Evolutionary conservation across 2,329 filamentous ascomycete genomes (phyloP).

Genomic region (Colletotrichum camelliae): DNA sequence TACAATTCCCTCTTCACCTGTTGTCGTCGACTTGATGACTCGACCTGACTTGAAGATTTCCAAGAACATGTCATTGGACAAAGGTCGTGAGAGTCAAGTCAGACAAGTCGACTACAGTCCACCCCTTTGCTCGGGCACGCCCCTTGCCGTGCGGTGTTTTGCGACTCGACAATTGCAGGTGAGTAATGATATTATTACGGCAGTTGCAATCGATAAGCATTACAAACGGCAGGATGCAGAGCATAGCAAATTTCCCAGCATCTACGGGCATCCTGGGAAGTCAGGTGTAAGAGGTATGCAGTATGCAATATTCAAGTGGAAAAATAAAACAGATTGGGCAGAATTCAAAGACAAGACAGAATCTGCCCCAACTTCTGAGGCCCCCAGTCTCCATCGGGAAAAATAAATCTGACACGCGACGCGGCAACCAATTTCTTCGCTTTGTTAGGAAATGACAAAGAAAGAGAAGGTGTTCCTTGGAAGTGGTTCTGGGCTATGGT

Average conservation of each 20-base stretch:
- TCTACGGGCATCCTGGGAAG: conserved; percentile 9
- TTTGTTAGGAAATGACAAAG: not conserved
- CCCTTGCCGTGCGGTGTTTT: not conserved
- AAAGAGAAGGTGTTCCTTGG: not conserved
- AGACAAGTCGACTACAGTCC: not conserved
- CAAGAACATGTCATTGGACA: not conserved
- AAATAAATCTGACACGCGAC: conserved; percentile 17
- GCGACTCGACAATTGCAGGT: not conserved
- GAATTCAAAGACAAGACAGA: not conserved
- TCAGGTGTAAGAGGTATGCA: not conserved
- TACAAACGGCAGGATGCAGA: not conserved
- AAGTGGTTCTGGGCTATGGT: not conserved
- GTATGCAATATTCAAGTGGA: not conserved
- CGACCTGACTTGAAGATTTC: not conserved
- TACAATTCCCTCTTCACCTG: not conserved
- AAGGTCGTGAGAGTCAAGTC: not conserved
- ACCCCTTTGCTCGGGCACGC: not conserved
- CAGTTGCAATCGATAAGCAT: not conserved
- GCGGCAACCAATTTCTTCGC: not conserved
- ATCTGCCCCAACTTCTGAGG: not conserved
- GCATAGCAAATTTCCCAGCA: conserved; percentile 11
- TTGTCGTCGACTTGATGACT: not conserved
- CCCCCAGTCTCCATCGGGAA: not conserved
- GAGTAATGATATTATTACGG: not conserved
- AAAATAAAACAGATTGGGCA: not conserved